Percentiles rank a stretch among this genome's conserved stretches.
phyloP scores from a whole-genome alignment of 2,329 filamentous ascomycete genomes.

The Penicillium sp. region DNA sequence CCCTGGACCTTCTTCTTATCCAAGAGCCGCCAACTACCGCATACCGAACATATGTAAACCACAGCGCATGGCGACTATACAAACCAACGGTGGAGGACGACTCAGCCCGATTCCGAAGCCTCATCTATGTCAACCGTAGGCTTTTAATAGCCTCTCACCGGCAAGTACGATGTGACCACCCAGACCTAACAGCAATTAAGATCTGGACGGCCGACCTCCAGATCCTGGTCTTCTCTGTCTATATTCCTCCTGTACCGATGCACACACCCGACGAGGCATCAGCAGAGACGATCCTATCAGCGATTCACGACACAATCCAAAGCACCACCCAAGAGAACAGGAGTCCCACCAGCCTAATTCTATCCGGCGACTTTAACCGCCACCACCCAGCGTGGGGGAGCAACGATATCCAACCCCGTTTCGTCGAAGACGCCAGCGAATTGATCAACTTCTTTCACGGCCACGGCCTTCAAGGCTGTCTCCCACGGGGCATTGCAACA shows the following conservation, averaged over 20 bases:
- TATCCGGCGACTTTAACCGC: slow-evolving; percentile 2
- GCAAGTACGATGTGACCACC: slow-evolving; percentile 25
- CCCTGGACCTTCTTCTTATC: slow-evolving; percentile 26
- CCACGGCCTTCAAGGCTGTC: slow-evolving; percentile 6
- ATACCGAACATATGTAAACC: slow-evolving; percentile 22
- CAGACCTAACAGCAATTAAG: slow-evolving; percentile 23
- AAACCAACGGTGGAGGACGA: slow-evolving; percentile 16
- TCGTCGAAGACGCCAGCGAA: slow-evolving; percentile 9
- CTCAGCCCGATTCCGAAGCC: slow-evolving; percentile 16
- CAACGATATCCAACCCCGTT: slow-evolving; percentile 3
- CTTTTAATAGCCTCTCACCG: slow-evolving; percentile 25
- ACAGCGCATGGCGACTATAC: slow-evolving; percentile 28
- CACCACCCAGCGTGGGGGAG: slow-evolving; percentile 3
- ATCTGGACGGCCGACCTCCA: slow-evolving; percentile 18
- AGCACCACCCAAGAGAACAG: not conserved
- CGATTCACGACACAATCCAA: slow-evolving; percentile 5
- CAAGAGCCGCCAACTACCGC: slow-evolving; percentile 17
- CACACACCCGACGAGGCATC: not conserved
- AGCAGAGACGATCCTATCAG: not conserved
- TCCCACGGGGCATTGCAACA: slow-evolving; percentile 9
- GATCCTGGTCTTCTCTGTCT: slow-evolving; percentile 19
- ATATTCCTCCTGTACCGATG: slow-evolving; percentile 6
- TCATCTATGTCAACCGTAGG: slow-evolving; percentile 25
- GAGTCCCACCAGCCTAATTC: not conserved
- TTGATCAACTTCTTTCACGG: slow-evolving; percentile 10